These are phyloP conservation scores for Chlorencoelia australis DNA, from an alignment of 2,329 filamentous ascomycete genomes.

Conservation along the genomic window DNA sequence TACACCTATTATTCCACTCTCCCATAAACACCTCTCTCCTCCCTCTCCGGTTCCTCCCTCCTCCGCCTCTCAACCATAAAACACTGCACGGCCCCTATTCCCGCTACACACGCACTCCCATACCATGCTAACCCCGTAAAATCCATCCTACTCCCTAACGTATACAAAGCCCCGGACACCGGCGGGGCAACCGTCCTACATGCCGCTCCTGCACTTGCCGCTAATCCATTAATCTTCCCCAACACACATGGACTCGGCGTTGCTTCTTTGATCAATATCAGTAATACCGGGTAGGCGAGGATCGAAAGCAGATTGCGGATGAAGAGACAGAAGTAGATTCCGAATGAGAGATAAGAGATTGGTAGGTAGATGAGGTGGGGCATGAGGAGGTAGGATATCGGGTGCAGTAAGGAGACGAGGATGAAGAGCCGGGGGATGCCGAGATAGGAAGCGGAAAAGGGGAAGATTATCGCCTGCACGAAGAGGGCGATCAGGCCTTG, in stretches of 20 bases:
- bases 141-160: constrained; percentile 45
- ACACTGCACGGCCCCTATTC: constrained; percentile 49
- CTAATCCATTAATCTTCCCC: constrained; percentile 56
- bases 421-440: constrained; percentile 51
- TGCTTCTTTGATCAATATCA: constrained; percentile 59
- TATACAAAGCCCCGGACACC: constrained; percentile 52
- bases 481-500: constrained; percentile 50
- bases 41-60: constrained; percentile 8
- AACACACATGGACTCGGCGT: constrained; percentile 46
- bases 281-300: constrained; percentile 51
- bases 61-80: constrained; percentile 30
- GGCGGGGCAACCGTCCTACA: constrained; percentile 60
- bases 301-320: constrained; percentile 53
- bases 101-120: constrained; percentile 46
- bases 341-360: constrained; percentile 37
- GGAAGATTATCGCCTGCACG: constrained; percentile 51
- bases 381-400: constrained; percentile 49
- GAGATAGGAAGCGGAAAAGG: constrained; percentile 45
- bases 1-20: too few relatives aligned
- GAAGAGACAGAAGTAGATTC: constrained; percentile 39
- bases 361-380: constrained; percentile 48
- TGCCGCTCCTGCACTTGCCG: constrained; percentile 54
- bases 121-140: constrained; percentile 57
- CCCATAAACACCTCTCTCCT: neutral
- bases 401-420: constrained; percentile 48